Conservation (phyloP, 805 yeast species). For the Danielia reshetovae region DNA sequence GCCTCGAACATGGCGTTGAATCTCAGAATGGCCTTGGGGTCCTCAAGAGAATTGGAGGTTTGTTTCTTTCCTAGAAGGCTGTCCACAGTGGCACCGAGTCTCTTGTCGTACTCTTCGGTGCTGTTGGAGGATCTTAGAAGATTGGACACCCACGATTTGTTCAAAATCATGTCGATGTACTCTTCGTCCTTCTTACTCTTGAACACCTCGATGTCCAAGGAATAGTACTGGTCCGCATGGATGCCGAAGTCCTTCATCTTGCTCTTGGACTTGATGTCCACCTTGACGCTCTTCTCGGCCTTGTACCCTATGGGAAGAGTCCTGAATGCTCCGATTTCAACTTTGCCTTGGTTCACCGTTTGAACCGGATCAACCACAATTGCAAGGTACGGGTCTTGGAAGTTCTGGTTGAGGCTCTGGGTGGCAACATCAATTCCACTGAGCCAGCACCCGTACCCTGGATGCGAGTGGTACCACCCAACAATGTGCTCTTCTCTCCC, state of each 20-base stretch:
- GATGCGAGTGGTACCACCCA: conserved; percentile 98
- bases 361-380: conserved; percentile 82
- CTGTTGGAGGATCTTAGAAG: conserved; percentile 3
- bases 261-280: conserved; percentile 2
- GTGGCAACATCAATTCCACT: conserved; percentile 92
- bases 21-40: not conserved
- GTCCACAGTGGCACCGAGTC: not conserved
- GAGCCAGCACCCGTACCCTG: conserved; percentile 96
- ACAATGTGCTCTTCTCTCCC: conserved; percentile 63
- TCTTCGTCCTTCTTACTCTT: conserved; percentile 47
- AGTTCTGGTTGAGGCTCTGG: conserved; percentile 77
- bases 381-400: conserved; percentile 90
- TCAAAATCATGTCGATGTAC: conserved; percentile 24
- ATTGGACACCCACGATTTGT: conserved; percentile 22
- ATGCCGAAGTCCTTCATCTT: conserved; percentile 64
- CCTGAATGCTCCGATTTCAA: conserved; percentile 87
- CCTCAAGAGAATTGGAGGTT: not conserved
- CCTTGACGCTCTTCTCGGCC: conserved; percentile 4
- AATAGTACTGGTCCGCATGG: conserved; percentile 66
- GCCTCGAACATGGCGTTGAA: conserved; percentile 5
- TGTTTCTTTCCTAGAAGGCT: not conserved
- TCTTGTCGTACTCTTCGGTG: not conserved
- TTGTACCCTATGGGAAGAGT: conserved; percentile 48
- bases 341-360: conserved; percentile 55
- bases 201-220: conserved; percentile 60